Base-by-base conservation (phyloP, 225 moss, liverwort and hornwort genomes). In the Neckera pumila region DNA sequence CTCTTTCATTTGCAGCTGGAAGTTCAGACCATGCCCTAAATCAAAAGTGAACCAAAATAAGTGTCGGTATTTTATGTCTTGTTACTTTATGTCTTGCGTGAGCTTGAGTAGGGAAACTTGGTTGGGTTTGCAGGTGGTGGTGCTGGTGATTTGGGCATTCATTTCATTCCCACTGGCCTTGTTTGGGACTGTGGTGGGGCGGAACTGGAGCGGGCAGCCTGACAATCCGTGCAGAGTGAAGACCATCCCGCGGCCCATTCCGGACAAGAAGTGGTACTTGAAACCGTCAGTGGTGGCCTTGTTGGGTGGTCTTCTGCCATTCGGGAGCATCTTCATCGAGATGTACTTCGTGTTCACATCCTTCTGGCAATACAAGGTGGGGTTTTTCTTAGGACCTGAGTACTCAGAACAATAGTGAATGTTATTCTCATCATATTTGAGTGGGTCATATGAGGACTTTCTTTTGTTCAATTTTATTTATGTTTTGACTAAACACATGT, bases 311-410 rank as follows among this genome's bases (percentile, higher is more conserved):
- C 89, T 99, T 82, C 94, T 99, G 67, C 98, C 98, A 30, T 99
- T 99, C 76, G 98, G 98, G 87, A 99, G 98, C 90, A 99, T 99
- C 90, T 99, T 99, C 90, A 99, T 99, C 59, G 98, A 99, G 87
- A 99, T 99, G 98, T 99, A 99, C 91, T 99, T 99, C 84, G 97
- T 99, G 34, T 99, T 99, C 93, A 99, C 97, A 72, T 99, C 97
- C 53, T 99, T 99, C 91, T 99, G 97, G 98, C 97, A 99, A 45
- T 99, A 97, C 86, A 99, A 99, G 98, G 98, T 97, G 85, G 23
- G 86, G 21, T 56, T 72, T 72, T 78, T 67, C 57, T 45, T 33
- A 62, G 26, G 59, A 67, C 43, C 85, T 73, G 42, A 51, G 40
- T 28, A 14, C 81, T 82, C 57, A 31, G 69, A 45, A 45, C 75